Percentiles rank a stretch among this genome's conserved stretches.
Conservation (phyloP, 2,329 filamentous ascomycete genomes). For the Penicillium brevicompactum region DNA sequence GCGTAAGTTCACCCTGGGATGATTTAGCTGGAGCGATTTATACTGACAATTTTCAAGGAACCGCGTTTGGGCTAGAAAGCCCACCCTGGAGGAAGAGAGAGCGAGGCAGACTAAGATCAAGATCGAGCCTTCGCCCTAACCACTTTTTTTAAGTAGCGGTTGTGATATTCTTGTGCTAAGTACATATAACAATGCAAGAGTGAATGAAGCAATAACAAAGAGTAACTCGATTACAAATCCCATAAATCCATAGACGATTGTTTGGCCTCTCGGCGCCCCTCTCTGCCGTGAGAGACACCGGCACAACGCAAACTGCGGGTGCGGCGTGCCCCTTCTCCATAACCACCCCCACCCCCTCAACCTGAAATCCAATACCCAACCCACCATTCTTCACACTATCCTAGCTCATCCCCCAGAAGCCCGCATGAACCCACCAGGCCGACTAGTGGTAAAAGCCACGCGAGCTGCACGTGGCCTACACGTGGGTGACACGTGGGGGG, state of each 20-base stretch:
- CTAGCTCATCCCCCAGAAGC: too few species aligned
- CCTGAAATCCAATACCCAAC: too few species aligned
- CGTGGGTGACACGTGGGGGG: not conserved
- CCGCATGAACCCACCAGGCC: too few species aligned
- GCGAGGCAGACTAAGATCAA: not conserved
- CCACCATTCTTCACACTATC: too few species aligned
- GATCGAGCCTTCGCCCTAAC: not conserved
- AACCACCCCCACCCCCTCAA: too few species aligned
- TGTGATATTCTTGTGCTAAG: not conserved
- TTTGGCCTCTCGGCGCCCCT: too few species aligned
- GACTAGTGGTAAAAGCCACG: not conserved
- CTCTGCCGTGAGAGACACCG: too few species aligned
- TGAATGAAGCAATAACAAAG: not conserved
- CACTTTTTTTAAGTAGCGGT: not conserved
- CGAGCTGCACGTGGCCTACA: not conserved
- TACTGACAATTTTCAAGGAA: not conserved
- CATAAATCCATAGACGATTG: too few species aligned
- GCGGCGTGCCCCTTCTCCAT: too few species aligned
- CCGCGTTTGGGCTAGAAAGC: constrained; percentile 8
- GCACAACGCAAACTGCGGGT: too few species aligned
- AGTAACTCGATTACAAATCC: too few species aligned
- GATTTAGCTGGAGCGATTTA: not conserved
- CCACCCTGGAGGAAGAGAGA: not conserved
- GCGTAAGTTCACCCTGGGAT: not conserved
- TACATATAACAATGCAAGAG: not conserved